phyloP scores from a whole-genome alignment of 1,284 basidiomycete genomes.

The Anthracocystis panici-leucophaei region DNA sequence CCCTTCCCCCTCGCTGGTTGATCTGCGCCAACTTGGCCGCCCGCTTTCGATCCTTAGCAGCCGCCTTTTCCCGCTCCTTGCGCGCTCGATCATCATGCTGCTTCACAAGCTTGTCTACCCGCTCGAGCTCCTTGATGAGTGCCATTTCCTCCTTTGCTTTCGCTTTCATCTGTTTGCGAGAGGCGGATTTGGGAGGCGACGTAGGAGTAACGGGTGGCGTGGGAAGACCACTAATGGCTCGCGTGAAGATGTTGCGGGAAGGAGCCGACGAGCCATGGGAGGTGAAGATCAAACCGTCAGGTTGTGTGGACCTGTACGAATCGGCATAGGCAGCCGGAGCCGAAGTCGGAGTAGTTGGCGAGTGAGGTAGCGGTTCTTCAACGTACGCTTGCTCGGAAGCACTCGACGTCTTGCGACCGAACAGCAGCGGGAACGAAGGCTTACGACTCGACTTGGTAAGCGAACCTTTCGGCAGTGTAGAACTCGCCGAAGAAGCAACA shows the following conservation, averaged over 20 bases:
- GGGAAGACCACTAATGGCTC: slow-evolving; percentile 10
- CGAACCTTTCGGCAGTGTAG: slow-evolving; percentile 27
- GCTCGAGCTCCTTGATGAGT: slow-evolving; percentile 53
- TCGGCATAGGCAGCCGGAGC: neutral
- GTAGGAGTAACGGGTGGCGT: slow-evolving; percentile 29
- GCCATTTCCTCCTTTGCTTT: slow-evolving; percentile 54
- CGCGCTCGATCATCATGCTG: slow-evolving; percentile 52
- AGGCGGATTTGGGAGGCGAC: neutral
- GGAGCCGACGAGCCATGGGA: slow-evolving; percentile 1
- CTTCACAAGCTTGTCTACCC: slow-evolving; percentile 50
- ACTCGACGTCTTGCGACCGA: slow-evolving; percentile 28
- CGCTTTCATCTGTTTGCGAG: slow-evolving; percentile 54
- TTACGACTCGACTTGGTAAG: slow-evolving; percentile 24
- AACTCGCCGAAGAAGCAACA: slow-evolving; percentile 25
- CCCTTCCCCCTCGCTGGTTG: slow-evolving; percentile 8
- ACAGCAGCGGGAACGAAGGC: slow-evolving; percentile 40
- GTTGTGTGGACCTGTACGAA: slow-evolving; percentile 2
- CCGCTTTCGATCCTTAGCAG: slow-evolving; percentile 31
- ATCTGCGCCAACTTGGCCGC: slow-evolving; percentile 19
- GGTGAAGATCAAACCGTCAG: slow-evolving; percentile 19
- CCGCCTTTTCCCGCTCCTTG: slow-evolving; percentile 34
- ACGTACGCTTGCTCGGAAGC: neutral
- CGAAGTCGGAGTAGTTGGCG: slow-evolving; percentile 20
- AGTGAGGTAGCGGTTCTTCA: slow-evolving; percentile 8
- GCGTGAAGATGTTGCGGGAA: slow-evolving; percentile 13